Percentiles rank a stretch among this genome's conserved stretches.
Conservation (phyloP, 306 rosid genomes). For the Morella rubra region DNA sequence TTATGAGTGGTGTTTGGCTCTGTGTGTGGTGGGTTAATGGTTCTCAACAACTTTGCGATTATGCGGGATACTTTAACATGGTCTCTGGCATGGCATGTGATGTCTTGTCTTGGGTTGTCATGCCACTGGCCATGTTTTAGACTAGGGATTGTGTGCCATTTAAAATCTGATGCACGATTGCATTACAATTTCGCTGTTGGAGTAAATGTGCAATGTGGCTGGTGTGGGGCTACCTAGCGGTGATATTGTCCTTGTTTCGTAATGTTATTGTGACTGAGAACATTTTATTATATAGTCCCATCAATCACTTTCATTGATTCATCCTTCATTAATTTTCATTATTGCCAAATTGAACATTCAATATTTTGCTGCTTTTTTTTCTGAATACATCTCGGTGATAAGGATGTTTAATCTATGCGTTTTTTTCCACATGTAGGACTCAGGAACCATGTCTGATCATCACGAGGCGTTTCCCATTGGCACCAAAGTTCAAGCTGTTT, state of each 20-base stretch:
- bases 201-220: neutral
- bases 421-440: constrained; percentile 42
- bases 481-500: constrained; percentile 83
- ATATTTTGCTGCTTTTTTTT: neutral
- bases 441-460: constrained; percentile 49
- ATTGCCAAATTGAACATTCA: no score
- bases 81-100: neutral
- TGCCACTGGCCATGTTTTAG: neutral
- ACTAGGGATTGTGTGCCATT: neutral
- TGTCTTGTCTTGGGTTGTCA: neutral
- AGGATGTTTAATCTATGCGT: neutral
- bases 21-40: neutral
- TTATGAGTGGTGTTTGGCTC: neutral
- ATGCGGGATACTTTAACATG: neutral
- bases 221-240: neutral
- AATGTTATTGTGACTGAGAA: neutral
- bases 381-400: no score
- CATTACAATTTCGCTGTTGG: neutral
- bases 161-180: neutral
- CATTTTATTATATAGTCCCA: neutral
- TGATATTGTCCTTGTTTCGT: constrained; percentile 7
- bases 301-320: no score
- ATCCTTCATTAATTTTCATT: neutral
- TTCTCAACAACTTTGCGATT: neutral
- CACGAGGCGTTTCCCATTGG: constrained; percentile 63